phyloP scores from a whole-genome alignment of 2,329 filamentous ascomycete species.

The Akanthomyces uredinophilus region DNA sequence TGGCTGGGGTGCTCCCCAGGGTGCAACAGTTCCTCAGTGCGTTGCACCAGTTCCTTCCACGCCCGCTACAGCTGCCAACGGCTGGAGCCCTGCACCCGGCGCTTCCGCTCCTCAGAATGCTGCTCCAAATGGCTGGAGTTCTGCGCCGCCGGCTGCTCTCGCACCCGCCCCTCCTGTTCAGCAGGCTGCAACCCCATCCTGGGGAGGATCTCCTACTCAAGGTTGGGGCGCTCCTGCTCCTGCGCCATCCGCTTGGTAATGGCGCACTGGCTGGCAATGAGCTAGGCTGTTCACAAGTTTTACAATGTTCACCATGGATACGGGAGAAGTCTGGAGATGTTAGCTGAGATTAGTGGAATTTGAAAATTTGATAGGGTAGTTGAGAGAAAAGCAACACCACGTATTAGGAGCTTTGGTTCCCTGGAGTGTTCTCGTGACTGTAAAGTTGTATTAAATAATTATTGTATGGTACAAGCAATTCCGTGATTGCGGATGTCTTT shows the following conservation, averaged over 20 bases:
- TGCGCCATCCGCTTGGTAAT: neutral
- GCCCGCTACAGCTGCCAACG: neutral
- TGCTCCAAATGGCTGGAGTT: neutral
- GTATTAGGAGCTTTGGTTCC: neutral
- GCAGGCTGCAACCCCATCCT: neutral
- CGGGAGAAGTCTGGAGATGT: neutral
- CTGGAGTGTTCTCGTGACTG: neutral
- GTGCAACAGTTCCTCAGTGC: too few relatives aligned
- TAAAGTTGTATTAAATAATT: neutral
- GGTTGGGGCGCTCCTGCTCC: slow-evolving; percentile 3
- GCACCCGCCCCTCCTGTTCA: neutral
- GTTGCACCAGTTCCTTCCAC: neutral
- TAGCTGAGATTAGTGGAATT: neutral
- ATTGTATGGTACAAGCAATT: neutral
- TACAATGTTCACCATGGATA: too few relatives aligned
- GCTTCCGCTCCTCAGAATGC: neutral
- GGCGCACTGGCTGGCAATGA: neutral
- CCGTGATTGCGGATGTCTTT: neutral
- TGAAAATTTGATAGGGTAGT: neutral
- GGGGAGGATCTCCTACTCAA: neutral
- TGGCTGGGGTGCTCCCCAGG: too few relatives aligned
- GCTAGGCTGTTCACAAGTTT: neutral
- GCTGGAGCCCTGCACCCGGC: neutral
- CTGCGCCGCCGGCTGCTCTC: neutral
- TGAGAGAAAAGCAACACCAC: neutral